Conservation (phyloP, 495 filamentous ascomycete species). For the Trypethelium eluteriae region DNA sequence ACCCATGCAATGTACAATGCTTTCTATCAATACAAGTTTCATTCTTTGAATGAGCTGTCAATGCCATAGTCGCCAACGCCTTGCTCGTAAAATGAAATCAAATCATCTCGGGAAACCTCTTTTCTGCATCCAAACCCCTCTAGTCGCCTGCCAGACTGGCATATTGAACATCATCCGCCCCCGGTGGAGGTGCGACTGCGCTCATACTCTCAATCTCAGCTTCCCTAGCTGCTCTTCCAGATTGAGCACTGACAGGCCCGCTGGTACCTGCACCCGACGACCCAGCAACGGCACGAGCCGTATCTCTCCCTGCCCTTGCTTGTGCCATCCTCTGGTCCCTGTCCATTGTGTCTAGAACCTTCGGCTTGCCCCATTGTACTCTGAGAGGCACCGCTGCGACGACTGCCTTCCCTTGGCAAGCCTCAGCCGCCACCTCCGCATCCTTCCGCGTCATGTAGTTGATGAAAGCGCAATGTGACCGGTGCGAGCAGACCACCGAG, state of each 20-base stretch:
- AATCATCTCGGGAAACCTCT: background rate
- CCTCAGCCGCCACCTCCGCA: slow-evolving; percentile 75
- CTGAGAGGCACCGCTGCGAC: slow-evolving; percentile 77
- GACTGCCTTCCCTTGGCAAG: slow-evolving; percentile 80
- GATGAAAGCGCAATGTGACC: slow-evolving; percentile 92
- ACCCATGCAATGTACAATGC: background rate
- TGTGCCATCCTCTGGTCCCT: slow-evolving; percentile 68
- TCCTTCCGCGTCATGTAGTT: slow-evolving; percentile 77
- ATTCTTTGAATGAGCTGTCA: background rate
- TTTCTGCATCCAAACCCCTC: slow-evolving; percentile 15
- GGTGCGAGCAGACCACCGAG: slow-evolving; percentile 87
- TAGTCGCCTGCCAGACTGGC: slow-evolving; percentile 78
- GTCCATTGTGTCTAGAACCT: slow-evolving; percentile 81
- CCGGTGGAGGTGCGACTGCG: slow-evolving; percentile 71
- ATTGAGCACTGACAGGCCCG: slow-evolving; percentile 20
- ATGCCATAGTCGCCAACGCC: background rate
- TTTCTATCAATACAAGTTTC: background rate
- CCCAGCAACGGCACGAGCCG: slow-evolving; percentile 43
- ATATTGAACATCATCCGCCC: slow-evolving; percentile 72
- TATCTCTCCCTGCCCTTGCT: slow-evolving; percentile 63
- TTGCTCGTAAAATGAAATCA: background rate
- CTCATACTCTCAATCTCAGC: slow-evolving; percentile 30
- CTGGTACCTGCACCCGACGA: slow-evolving; percentile 26
- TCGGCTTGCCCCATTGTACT: slow-evolving; percentile 86
- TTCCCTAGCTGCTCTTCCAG: slow-evolving; percentile 30